phyloP scores from a whole-genome alignment of 306 rosid species.

The Lagenaria siceraria region DNA sequence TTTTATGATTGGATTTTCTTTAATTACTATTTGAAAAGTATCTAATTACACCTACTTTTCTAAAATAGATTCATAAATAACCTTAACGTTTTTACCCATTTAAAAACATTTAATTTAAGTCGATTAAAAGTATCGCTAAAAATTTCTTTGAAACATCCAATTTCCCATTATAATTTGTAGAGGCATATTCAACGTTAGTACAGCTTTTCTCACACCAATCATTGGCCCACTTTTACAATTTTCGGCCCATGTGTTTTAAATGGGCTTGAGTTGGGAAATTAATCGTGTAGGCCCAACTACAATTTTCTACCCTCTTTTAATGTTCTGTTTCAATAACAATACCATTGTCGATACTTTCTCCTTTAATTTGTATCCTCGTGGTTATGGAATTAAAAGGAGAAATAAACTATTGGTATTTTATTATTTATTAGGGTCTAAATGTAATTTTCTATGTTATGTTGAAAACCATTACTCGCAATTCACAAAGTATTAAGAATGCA shows the following conservation, averaged over 20 bases:
- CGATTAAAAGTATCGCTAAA: neutral
- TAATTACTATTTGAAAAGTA: too few species aligned
- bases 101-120: neutral
- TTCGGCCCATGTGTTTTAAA: neutral
- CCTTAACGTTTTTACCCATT: neutral
- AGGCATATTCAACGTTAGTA: neutral
- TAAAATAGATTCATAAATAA: neutral
- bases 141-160: too few species aligned
- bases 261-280: neutral
- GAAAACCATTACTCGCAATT: too few species aligned
- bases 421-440: too few species aligned
- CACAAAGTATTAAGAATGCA: too few species aligned
- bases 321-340: neutral
- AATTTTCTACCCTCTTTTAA: neutral
- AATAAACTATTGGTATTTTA: too few species aligned
- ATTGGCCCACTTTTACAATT: neutral
- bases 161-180: neutral
- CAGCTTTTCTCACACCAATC: neutral
- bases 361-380: neutral
- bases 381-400: too few species aligned
- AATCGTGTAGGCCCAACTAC: neutral
- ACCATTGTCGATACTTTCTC: too few species aligned
- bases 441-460: too few species aligned
- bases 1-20: too few species aligned
- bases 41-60: too few species aligned